Base-by-base conservation (phyloP, 441 rosid genomes). In the Mallotus repandus region DNA sequence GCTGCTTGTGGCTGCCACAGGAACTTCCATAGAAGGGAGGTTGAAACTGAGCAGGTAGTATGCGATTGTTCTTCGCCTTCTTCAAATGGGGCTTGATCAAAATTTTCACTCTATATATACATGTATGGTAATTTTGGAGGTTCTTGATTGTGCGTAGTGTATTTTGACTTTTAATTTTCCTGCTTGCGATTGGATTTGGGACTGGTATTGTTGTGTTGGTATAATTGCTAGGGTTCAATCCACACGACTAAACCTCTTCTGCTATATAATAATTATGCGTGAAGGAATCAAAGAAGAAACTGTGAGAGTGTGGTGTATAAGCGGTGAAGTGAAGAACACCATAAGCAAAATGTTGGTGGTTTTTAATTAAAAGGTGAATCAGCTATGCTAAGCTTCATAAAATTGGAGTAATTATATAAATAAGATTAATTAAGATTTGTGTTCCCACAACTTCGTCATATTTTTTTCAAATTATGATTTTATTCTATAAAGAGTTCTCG, bases 1-100 rank as follows among this genome's bases (percentile, higher is more conserved):
- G 99, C 98, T 19, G 99, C 98, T 60, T 95, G 99, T 59, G 93
- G 96, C 69, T 95, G 98, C 81, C 99, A 95, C 85, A 75, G 97
- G 77, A 95, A 84, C 79, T 92, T 91, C 75, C 99, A 95, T 41
- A 77, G 85, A 60, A 72, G 77, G 71, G 90, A 87, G 77, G 76
- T 88, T 6, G 86, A 85, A 76, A 84, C 86, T 3, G 87, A 87
- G 19, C 57, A 54, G 80, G 84, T 83, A 41, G 84, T 74, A 4
- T 80, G 86, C 50, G 88, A 89, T 74, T 83, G 82, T 66, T 71
- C 86, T 49, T 87, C 91, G 46, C 87, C 93, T 74, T 74, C 89
- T 75, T 80, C 84, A 3, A 72, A 61, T 46, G 78, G 63, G 50
- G 78, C 64, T 43, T 83, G 63, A 50, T 2, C 16, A 10, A 7